Evolutionary conservation across 148 eudicot species (phyloP), one percentile per base, ranked within the genome.

Genomic region (Agrostemma githago): DNA sequence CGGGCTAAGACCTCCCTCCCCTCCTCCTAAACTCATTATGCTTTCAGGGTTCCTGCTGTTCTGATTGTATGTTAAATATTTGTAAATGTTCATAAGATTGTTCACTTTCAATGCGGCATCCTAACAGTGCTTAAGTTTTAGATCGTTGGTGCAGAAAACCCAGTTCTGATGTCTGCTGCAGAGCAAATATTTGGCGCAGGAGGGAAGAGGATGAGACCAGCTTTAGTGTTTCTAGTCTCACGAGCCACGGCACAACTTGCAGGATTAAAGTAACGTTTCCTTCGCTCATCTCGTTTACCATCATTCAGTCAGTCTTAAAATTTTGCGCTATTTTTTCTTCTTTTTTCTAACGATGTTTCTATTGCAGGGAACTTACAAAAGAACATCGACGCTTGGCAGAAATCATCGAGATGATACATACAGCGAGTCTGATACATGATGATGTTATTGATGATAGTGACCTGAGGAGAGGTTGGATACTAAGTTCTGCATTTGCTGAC

Each of bases 81-180:
- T 12, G 20, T 56, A 4, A 4, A 2, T 10, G 21, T 21, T 21
- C 39, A 40, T 53, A 21, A 7, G 70, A 59, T 54, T 2, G 15
- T 71, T 14, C 16, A 42, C 4, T 44, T 66, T 16, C 8, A 5
- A 15, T 0, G 37, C 58, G 54, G n/a, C 43, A 57, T 78, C 85
- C 34, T 87, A 78, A 89, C 78, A 54, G 63, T 10, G 68, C 26
- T 74, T 57, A 73, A 71, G 76, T 62, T 63, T 72, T 79, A 93
- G 98, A 91, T 93, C 83, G 91, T 94, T 85, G 97, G 98, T 83
- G 90, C 97, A 85, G 97, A 92, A 79, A 92, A 92, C 79, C 97
- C 95, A 12, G 86, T 92, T 53, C 74, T 94, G 76, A 88, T 89
- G 95, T 91, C 95, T 17, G 98, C 97, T 51, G 97, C 97, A n/a